Conservation (phyloP, 2,329 filamentous ascomycete genomes). For the Colletotrichum sojae region DNA sequence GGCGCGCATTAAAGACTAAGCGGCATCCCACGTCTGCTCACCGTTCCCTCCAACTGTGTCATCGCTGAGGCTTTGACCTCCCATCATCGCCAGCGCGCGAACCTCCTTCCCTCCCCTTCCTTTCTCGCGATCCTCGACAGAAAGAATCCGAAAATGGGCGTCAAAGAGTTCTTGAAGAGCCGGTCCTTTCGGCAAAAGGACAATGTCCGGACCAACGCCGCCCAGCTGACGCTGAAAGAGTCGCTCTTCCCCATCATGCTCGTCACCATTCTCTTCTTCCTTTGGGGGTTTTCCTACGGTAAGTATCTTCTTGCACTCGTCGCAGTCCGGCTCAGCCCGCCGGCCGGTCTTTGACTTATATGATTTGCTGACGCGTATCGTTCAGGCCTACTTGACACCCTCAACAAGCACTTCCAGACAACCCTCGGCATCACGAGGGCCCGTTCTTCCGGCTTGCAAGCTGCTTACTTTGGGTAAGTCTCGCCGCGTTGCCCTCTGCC, state of each 20-base stretch:
- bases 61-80: slow-evolving; percentile 10
- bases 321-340: slow-evolving; percentile 37
- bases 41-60: neutral
- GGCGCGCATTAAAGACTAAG: slow-evolving; percentile 3
- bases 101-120: neutral
- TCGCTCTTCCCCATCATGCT: slow-evolving; percentile 77
- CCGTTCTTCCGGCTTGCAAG: slow-evolving; percentile 57
- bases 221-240: slow-evolving; percentile 74
- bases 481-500: neutral
- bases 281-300: slow-evolving; percentile 43
- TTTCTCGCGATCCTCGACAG: neutral
- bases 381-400: slow-evolving; percentile 41
- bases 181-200: slow-evolving; percentile 62
- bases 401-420: slow-evolving; percentile 66
- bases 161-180: slow-evolving; percentile 60
- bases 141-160: slow-evolving; percentile 52
- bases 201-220: slow-evolving; percentile 56
- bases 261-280: slow-evolving; percentile 59
- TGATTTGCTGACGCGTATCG: neutral
- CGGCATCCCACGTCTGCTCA: neutral
- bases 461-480: slow-evolving; percentile 54
- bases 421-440: slow-evolving; percentile 60
- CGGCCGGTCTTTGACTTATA: too few relatives aligned
- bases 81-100: neutral
- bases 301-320: neutral